These are phyloP conservation scores for Termitomyces heimii DNA, from an alignment of 768 basidiomycete species.

Conservation along the genomic window DNA sequence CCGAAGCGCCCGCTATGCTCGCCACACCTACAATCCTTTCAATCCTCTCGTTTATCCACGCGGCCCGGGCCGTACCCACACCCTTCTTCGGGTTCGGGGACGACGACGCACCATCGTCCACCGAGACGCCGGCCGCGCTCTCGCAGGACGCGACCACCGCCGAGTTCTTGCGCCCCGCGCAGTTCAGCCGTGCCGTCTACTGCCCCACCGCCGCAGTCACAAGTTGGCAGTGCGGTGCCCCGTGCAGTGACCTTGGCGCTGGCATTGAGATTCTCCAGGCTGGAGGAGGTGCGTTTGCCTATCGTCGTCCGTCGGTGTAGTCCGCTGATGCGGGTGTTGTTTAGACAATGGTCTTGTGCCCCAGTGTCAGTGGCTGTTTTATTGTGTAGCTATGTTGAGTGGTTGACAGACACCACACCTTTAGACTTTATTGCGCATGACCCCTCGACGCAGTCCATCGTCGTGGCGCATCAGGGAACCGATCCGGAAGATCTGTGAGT, in stretches of 20 bases:
- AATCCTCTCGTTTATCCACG: neutral
- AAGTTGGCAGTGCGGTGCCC: slow-evolving; percentile 26
- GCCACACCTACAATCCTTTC: neutral
- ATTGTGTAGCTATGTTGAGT: too few species aligned
- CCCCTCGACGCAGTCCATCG: slow-evolving; percentile 22
- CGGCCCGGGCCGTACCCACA: neutral
- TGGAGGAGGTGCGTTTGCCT: slow-evolving; percentile 26
- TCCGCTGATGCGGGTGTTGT: neutral
- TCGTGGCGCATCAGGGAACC: slow-evolving; percentile 38
- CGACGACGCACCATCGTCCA: neutral
- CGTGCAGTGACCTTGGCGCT: slow-evolving; percentile 23
- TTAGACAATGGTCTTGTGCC: slow-evolving; percentile 9
- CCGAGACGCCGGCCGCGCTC: neutral
- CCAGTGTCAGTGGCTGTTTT: slow-evolving; percentile 5
- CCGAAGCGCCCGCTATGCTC: neutral
- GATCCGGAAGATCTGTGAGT: slow-evolving; percentile 24
- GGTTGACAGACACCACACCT: neutral
- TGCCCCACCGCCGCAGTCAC: slow-evolving; percentile 26
- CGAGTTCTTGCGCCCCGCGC: slow-evolving; percentile 23
- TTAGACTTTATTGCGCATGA: slow-evolving; percentile 33
- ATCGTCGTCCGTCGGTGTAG: neutral
- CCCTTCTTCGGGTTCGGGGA: slow-evolving; percentile 2
- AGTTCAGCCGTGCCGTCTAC: slow-evolving; percentile 31
- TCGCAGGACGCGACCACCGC: neutral
- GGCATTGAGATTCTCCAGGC: slow-evolving; percentile 20